Evolutionary conservation across 2,329 filamentous ascomycete genomes (phyloP).

Genomic region (Chaetomiaceae sp.): DNA sequence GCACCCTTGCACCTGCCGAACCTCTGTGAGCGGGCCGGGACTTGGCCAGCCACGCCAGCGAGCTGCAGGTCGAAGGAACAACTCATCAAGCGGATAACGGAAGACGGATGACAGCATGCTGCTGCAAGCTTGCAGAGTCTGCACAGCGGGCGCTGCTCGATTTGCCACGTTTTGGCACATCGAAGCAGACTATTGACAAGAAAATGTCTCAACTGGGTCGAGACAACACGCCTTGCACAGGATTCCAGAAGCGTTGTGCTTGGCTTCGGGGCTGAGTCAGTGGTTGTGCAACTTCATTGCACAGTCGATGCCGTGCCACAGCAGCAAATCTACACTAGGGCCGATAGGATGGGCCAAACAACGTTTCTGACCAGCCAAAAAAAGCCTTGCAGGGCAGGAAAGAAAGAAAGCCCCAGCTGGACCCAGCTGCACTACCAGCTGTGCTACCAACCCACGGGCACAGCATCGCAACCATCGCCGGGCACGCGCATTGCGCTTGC

Average conservation of each 20-base stretch:
- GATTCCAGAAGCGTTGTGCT: no score
- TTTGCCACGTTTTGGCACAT: conserved; percentile 13
- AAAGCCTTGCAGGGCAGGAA: no score
- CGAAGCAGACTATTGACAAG: background rate
- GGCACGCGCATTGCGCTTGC: background rate
- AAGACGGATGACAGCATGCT: conserved; percentile 4
- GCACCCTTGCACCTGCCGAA: conserved; percentile 9
- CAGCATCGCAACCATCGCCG: background rate
- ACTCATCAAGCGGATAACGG: conserved; percentile 12
- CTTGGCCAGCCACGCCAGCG: background rate
- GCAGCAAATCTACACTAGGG: no score
- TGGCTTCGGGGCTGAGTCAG: no score
- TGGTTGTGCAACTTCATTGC: background rate
- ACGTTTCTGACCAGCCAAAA: no score
- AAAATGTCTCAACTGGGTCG: background rate
- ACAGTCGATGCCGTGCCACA: no score
- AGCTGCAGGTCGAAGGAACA: conserved; percentile 7
- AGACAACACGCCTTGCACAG: background rate
- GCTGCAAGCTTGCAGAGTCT: conserved; percentile 5
- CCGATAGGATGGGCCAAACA: no score
- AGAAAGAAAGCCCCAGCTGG: no score
- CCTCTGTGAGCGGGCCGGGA: background rate
- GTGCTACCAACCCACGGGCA: background rate
- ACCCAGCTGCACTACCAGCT: background rate
- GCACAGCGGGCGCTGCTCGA: conserved; percentile 4